Evolutionary conservation across 257 asterid genomes (phyloP).

Genomic region (Sherardia arvensis): DNA sequence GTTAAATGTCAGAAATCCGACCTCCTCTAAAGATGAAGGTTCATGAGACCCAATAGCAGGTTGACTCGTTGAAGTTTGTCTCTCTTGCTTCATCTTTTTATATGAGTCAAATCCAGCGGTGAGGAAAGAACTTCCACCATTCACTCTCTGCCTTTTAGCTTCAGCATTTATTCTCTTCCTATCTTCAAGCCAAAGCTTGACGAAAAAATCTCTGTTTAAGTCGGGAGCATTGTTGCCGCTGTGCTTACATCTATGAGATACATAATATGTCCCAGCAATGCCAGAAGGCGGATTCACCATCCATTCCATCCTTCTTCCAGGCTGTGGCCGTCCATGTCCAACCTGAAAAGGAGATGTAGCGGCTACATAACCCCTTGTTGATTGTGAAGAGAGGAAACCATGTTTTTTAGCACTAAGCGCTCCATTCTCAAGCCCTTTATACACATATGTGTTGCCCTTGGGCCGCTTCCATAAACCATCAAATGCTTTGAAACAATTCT

Average conservation of each 20-base stretch:
- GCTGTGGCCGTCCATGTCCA: background rate
- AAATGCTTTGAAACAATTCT: conserved; percentile 43
- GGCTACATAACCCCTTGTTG: conserved; percentile 22
- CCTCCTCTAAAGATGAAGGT: conserved; percentile 84
- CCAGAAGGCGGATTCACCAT: conserved; percentile 27
- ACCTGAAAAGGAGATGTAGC: conserved; percentile 5
- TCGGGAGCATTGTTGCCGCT: conserved; percentile 32
- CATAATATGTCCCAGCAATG: conserved; percentile 17
- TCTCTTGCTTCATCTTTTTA: conserved; percentile 32
- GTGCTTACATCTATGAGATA: conserved; percentile 32
- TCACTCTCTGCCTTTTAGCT: conserved; percentile 26
- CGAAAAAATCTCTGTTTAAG: conserved; percentile 65
- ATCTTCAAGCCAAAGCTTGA: conserved; percentile 66
- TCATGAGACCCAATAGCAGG: conserved; percentile 60
- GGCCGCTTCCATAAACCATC: conserved; percentile 24
- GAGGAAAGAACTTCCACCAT: conserved; percentile 19
- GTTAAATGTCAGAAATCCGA: conserved; percentile 17
- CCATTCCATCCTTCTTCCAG: conserved; percentile 22
- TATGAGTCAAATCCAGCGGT: conserved; percentile 35
- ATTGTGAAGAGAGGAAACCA: conserved; percentile 16
- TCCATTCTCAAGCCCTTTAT: conserved; percentile 21
- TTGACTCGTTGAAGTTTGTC: conserved; percentile 80
- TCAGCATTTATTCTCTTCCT: conserved; percentile 29
- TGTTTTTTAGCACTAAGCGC: conserved; percentile 18
- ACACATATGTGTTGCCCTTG: conserved; percentile 22